A percentile compares a stretch with the other conserved stretches of the same genome.
phyloP scores from a whole-genome alignment of 2,329 filamentous ascomycete species.

The Xylariaceae sp. region DNA sequence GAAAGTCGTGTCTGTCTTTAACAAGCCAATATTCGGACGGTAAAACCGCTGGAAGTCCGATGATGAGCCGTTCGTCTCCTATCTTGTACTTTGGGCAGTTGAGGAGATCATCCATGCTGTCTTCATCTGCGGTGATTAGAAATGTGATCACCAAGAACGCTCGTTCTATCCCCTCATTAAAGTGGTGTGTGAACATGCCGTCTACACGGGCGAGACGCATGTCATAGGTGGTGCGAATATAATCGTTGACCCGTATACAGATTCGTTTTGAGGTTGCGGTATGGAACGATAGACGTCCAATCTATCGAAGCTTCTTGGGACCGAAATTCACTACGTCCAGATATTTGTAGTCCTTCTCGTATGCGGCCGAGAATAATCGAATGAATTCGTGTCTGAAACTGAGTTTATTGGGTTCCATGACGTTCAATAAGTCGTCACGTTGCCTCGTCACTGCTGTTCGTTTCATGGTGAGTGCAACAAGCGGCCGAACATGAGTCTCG shows the following conservation, averaged over 20 bases:
- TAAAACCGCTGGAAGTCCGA: background rate
- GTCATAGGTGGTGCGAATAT: background rate
- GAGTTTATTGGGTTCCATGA: background rate
- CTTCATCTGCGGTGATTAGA: background rate
- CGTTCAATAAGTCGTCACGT: background rate
- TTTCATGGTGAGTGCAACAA: background rate
- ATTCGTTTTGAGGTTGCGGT: background rate
- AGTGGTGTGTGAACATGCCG: background rate
- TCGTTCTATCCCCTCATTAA: background rate
- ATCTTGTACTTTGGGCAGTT: background rate
- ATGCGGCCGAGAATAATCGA: background rate
- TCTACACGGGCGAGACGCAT: background rate
- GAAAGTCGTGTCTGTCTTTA: background rate
- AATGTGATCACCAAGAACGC: background rate
- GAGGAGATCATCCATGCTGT: background rate
- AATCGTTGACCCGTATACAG: background rate
- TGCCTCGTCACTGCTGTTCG: background rate
- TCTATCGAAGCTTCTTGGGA: background rate
- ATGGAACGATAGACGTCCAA: background rate
- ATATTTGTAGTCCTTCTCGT: background rate
- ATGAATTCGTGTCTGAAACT: background rate
- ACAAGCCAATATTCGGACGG: background rate
- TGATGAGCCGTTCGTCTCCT: background rate
- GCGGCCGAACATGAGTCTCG: background rate
- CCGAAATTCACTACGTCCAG: background rate